Percentiles rank a stretch among this genome's conserved stretches.
Conservation (phyloP, 163 green algal species). For the Chloromonas sp. region DNA sequence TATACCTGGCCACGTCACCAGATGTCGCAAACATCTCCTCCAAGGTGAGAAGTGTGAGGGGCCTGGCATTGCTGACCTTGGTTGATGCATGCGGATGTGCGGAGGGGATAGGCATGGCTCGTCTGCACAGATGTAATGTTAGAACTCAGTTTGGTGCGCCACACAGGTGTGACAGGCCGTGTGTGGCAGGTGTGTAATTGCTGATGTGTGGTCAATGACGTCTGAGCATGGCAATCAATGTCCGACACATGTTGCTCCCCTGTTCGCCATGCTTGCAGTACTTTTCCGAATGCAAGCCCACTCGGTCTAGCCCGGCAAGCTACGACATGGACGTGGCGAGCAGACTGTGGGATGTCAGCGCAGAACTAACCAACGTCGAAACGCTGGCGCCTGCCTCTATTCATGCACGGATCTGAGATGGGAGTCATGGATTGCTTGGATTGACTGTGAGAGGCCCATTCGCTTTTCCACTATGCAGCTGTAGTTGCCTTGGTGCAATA, state of each 20-base stretch:
- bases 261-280: constrained; percentile 5
- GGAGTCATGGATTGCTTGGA: no score
- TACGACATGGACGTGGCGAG: constrained; percentile 46
- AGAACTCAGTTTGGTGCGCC: no score
- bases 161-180: not conserved
- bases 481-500: no score
- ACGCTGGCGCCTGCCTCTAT: no score
- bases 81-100: not conserved
- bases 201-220: not conserved
- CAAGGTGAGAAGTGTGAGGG: constrained; percentile 2
- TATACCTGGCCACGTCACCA: constrained; percentile 59
- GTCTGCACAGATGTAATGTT: not conserved
- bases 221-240: not conserved
- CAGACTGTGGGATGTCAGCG: constrained; percentile 50
- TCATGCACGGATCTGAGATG: no score
- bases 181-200: not conserved
- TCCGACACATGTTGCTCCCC: not conserved
- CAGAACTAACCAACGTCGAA: constrained; percentile 36
- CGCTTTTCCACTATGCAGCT: no score
- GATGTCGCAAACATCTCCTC: constrained; percentile 26
- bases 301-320: constrained; percentile 20
- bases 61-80: not conserved
- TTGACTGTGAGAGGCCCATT: no score
- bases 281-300: constrained; percentile 11
- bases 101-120: not conserved